These are phyloP conservation scores for Chenopodium quinoa DNA, from an alignment of 148 eudicot species.

Conservation along the genomic window DNA sequence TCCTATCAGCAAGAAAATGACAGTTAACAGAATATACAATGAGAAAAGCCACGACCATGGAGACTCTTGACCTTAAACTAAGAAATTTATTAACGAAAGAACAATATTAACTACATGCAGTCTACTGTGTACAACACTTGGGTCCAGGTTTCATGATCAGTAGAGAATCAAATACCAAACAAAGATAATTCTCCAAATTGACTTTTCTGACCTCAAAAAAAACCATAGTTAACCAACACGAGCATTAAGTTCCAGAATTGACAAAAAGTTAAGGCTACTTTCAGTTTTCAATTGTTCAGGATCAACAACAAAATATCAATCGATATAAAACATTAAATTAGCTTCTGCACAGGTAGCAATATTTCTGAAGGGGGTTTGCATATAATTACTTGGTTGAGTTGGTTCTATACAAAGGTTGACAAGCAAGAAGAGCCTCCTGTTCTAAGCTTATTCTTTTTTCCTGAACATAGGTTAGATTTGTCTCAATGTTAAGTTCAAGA, in stretches of 20 bases:
- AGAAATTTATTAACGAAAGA: background rate
- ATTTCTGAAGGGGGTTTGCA: too few relatives aligned
- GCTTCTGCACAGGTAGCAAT: too few relatives aligned
- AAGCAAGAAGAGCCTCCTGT: too few relatives aligned
- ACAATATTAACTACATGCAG: background rate
- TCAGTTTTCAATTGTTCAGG: background rate
- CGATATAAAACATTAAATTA: background rate
- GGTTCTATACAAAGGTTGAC: too few relatives aligned
- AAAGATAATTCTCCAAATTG: background rate
- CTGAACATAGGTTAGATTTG: too few relatives aligned
- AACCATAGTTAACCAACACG: background rate
- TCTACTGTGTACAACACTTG: background rate
- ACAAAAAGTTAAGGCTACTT: background rate
- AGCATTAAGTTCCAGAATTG: background rate
- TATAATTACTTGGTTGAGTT: too few relatives aligned
- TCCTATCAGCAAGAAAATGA: constrained; percentile 52
- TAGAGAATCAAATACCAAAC: background rate
- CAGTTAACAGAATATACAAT: background rate
- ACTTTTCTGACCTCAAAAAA: background rate
- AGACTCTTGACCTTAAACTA: constrained; percentile 8
- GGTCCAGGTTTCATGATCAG: background rate
- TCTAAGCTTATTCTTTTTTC: too few relatives aligned
- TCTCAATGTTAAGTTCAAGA: too few relatives aligned
- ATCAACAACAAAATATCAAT: background rate
- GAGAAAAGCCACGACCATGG: background rate